Evolutionary conservation across 2,329 filamentous ascomycete genomes (phyloP), one percentile per base, ranked within the genome.

Genomic region (Penicillium sp.): DNA sequence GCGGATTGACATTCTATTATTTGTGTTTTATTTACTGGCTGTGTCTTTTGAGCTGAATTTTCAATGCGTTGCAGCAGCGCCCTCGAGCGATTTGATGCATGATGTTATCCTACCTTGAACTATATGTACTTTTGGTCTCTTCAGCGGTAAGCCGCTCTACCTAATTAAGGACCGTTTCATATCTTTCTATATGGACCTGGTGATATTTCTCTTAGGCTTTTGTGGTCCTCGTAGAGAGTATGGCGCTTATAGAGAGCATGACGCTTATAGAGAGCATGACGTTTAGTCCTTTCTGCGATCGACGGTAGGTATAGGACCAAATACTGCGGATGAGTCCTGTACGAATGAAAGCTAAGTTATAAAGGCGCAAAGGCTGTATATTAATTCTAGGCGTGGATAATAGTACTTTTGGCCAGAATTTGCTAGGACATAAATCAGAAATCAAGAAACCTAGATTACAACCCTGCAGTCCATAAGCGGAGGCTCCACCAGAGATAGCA

Each of bases 1-100:
- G 50, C 31, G 57, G 51, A 55, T 51, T 57, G 48, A 27, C 19
- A 19, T 51, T 50, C 10, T 48, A 14, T 42, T 49, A 14, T 50
- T 35, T 39, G 51, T 19, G 48, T 37, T 50, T 45, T 21, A 29
- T 50, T 35, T 52, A 13, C 26, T 21, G 21, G 8, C 46, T 37
- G 37, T 33, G 19, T 39, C 13, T 31, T 31, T 16, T 54, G 16
- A 39, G 25, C 23, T 27, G 16, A 42, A 21, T 49, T 23, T 48
- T n/a, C 44, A 14, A 35, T 37, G 31, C 31, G 29, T 53, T 47
- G 51, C 42, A 37, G 16, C 51, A 46, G 45, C 43, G 52, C 44
- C 31, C 46, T 47, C 44, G 44, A 47, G 52, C 52, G 43, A 48
- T 43, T 54, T 42, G 43, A 37, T 53, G 51, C 51, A 46, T 53